Base-by-base conservation (phyloP, 441 rosid species). In the Daphne laureola region DNA sequence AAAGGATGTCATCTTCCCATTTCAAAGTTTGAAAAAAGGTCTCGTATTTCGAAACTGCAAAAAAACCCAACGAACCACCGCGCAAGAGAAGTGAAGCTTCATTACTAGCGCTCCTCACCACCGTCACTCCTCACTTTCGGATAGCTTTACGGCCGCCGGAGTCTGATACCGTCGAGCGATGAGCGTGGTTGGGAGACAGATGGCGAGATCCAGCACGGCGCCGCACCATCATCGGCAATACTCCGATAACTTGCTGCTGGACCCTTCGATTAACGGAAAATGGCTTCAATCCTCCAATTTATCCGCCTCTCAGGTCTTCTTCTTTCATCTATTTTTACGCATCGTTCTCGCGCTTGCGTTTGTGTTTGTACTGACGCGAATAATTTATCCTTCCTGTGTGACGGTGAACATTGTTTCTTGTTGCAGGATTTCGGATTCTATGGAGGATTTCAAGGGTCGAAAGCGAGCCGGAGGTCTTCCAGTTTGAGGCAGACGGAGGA, bases 211-310 rank as follows among this genome's bases (percentile, higher is more conserved):
- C 55, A 57, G 49, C 58, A 35, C 77, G 27, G 63, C 76, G 49
- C 67, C 62, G 59, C 78, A 58, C 42, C 88, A 84, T 55, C 81
- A 78, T 49, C 77, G 79, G 16, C 84, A 84, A 61, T 77, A 74
- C 64, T 77, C 82, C 17, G 82, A 79, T 40, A 76, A 70, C 74
- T 75, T 78, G 62, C 62, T 75, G 4, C 62, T 75, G 4, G 74
- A 75, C 57, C 35, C 64, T 1, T 58, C 72, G 46, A 53, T 59
- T 31, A 64, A 21, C 36, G 52, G 70, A 44, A 70, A 58, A 68
- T 73, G 78, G 78, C 63, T 71, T 15, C 78, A 70, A 25, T 72
- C 78, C 1, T 43, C 76, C 1, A 63, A 38, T 31, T 51, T 57
- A 50, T 21, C 56, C 52, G 49, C 73, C 9, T 68, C 74, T 8